These are phyloP conservation scores for Mycena filopes DNA, from an alignment of 768 basidiomycete genomes.

Conservation along the genomic window DNA sequence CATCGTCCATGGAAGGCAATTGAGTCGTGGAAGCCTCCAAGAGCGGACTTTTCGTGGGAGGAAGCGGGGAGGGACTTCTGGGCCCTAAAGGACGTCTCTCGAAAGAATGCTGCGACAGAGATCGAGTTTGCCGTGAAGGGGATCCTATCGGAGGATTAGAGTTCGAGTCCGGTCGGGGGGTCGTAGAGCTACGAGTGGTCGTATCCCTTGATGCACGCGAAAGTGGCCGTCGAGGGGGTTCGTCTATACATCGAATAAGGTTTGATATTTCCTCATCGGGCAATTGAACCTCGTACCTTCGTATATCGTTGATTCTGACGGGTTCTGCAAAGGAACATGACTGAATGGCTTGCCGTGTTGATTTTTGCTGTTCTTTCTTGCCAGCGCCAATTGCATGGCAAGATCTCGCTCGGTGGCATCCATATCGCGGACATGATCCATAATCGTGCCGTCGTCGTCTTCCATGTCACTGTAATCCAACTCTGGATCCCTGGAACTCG, in stretches of 20 bases:
- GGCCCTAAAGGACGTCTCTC: slow-evolving; percentile 79
- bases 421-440: slow-evolving; percentile 49
- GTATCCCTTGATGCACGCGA: slow-evolving; percentile 63
- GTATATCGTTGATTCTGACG: slow-evolving; percentile 76
- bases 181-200: slow-evolving; percentile 52
- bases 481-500: slow-evolving; percentile 55
- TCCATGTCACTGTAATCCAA: slow-evolving; percentile 57
- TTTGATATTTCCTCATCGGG: slow-evolving; percentile 22
- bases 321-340: slow-evolving; percentile 54
- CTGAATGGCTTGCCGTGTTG: slow-evolving; percentile 64
- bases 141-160: slow-evolving; percentile 49
- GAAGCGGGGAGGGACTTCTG: slow-evolving; percentile 78
- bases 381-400: slow-evolving; percentile 80
- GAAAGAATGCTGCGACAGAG: slow-evolving; percentile 57
- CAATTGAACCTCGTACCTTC: slow-evolving; percentile 65
- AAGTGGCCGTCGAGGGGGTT: slow-evolving; percentile 66
- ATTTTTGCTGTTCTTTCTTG: slow-evolving; percentile 84
- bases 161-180: slow-evolving; percentile 58
- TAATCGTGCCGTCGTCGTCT: slow-evolving; percentile 54
- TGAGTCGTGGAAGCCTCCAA: slow-evolving; percentile 41
- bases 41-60: slow-evolving; percentile 55
- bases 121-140: slow-evolving; percentile 52
- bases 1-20: slow-evolving; percentile 59
- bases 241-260: slow-evolving; percentile 54
- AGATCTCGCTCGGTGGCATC: slow-evolving; percentile 84